Evolutionary conservation across 768 basidiomycete genomes (phyloP).

Genomic region (Russula vinacea): DNA sequence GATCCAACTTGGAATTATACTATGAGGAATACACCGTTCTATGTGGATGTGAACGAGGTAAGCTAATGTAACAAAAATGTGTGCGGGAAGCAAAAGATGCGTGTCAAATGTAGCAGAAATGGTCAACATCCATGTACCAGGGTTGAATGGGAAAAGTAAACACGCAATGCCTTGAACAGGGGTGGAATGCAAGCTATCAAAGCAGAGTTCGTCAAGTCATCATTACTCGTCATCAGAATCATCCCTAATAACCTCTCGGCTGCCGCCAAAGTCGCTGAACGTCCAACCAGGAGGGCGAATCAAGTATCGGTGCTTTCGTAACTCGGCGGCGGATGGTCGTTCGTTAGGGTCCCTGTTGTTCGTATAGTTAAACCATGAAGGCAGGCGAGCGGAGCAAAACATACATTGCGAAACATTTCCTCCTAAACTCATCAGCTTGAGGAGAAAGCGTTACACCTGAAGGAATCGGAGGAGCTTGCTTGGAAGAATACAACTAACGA

Average conservation of each 20-base stretch:
- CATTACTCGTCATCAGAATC: slow-evolving; percentile 29
- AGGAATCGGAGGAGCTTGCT: slow-evolving; percentile 86
- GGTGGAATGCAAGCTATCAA: slow-evolving; percentile 21
- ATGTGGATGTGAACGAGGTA: slow-evolving; percentile 24
- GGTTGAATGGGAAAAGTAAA: slow-evolving; percentile 13
- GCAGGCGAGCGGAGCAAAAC: slow-evolving; percentile 35
- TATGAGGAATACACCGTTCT: slow-evolving; percentile 27
- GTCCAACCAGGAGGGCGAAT: slow-evolving; percentile 67
- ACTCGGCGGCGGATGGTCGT: slow-evolving; percentile 74
- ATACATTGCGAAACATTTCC: slow-evolving; percentile 85
- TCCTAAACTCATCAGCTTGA: slow-evolving; percentile 81
- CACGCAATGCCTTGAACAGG: slow-evolving; percentile 13
- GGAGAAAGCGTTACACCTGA: slow-evolving; percentile 71
- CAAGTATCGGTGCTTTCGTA: slow-evolving; percentile 78
- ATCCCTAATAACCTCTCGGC: slow-evolving; percentile 14
- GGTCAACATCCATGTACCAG: slow-evolving; percentile 21
- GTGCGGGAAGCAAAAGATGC: slow-evolving; percentile 27
- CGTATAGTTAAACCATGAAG: not conserved
- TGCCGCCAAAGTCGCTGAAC: slow-evolving; percentile 60
- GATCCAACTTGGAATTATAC: slow-evolving; percentile 22
- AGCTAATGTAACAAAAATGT: slow-evolving; percentile 29
- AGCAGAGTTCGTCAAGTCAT: slow-evolving; percentile 23
- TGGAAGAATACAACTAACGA: slow-evolving; percentile 74
- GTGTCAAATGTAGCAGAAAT: slow-evolving; percentile 30
- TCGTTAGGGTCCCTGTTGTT: slow-evolving; percentile 70